phyloP scores from a whole-genome alignment of 129 eudicot species.

The Escallonia rubra region DNA sequence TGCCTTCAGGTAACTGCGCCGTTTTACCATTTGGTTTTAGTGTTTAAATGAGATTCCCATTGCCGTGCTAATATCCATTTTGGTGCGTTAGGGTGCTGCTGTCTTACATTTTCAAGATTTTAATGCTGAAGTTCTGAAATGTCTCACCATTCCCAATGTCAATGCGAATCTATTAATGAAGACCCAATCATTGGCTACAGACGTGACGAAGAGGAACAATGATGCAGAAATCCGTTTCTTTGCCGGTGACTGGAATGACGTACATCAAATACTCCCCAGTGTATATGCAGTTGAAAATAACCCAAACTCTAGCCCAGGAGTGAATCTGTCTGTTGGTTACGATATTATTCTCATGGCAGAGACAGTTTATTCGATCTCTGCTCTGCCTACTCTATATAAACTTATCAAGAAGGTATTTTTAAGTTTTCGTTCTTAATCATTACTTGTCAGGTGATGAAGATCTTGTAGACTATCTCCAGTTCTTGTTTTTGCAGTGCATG shows the following conservation, averaged over 20 bases:
- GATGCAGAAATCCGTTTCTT: constrained; percentile 53
- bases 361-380: constrained; percentile 70
- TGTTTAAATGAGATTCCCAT: not conserved
- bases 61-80: not conserved
- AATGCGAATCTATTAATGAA: constrained; percentile 43
- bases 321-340: constrained; percentile 33
- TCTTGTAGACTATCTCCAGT: constrained; percentile 13
- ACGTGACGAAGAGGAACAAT: constrained; percentile 5
- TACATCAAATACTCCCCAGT: constrained; percentile 48
- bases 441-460: not conserved
- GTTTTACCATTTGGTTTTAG: not conserved
- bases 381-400: constrained; percentile 59
- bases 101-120: constrained; percentile 89
- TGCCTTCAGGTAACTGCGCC: constrained; percentile 51
- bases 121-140: constrained; percentile 70
- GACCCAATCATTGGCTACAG: constrained; percentile 6
- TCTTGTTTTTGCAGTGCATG: constrained; percentile 43
- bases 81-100: constrained; percentile 56
- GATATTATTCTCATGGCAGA: constrained; percentile 92
- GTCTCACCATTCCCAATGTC: constrained; percentile 83
- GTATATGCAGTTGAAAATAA: constrained; percentile 11
- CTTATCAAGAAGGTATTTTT: constrained; percentile 61
- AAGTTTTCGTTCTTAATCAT: constrained; percentile 1
- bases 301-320: constrained; percentile 4
- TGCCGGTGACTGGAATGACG: constrained; percentile 93